phyloP scores from a whole-genome alignment of 2,329 filamentous ascomycete genomes.

The Penicillium sp. region DNA sequence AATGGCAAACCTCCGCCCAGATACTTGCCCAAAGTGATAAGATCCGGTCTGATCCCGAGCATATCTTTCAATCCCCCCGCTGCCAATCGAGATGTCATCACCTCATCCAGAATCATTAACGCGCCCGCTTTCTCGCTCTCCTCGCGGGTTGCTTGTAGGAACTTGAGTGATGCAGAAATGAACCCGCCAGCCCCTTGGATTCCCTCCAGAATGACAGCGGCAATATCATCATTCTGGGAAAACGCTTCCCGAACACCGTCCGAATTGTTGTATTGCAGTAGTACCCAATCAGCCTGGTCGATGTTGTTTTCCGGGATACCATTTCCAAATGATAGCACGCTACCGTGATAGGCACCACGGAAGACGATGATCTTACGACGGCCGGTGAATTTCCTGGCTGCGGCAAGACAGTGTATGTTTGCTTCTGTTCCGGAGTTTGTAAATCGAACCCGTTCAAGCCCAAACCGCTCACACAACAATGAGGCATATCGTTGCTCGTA shows the following conservation, averaged over 20 bases:
- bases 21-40: slow-evolving; percentile 65
- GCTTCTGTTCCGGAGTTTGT: slow-evolving; percentile 66
- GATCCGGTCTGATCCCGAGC: slow-evolving; percentile 47
- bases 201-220: slow-evolving; percentile 63
- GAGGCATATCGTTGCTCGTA: slow-evolving; percentile 54
- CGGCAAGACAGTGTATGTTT: slow-evolving; percentile 58
- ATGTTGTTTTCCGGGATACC: slow-evolving; percentile 18
- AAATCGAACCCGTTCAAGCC: slow-evolving; percentile 55
- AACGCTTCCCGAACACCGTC: slow-evolving; percentile 38
- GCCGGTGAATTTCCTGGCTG: slow-evolving; percentile 49
- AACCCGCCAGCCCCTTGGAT: slow-evolving; percentile 65
- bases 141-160: slow-evolving; percentile 52
- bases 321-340: slow-evolving; percentile 48
- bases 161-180: slow-evolving; percentile 50
- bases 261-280: slow-evolving; percentile 62
- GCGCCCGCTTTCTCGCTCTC: slow-evolving; percentile 51
- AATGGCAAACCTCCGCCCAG: slow-evolving; percentile 65
- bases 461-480: slow-evolving; percentile 55
- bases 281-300: slow-evolving; percentile 56
- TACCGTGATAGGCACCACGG: slow-evolving; percentile 54
- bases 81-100: slow-evolving; percentile 64
- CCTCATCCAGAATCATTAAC: slow-evolving; percentile 67
- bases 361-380: slow-evolving; percentile 49
- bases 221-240: slow-evolving; percentile 37
- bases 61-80: slow-evolving; percentile 1